Evolutionary conservation across 495 filamentous ascomycete species (phyloP).

Genomic region (Talaromyces liani): DNA sequence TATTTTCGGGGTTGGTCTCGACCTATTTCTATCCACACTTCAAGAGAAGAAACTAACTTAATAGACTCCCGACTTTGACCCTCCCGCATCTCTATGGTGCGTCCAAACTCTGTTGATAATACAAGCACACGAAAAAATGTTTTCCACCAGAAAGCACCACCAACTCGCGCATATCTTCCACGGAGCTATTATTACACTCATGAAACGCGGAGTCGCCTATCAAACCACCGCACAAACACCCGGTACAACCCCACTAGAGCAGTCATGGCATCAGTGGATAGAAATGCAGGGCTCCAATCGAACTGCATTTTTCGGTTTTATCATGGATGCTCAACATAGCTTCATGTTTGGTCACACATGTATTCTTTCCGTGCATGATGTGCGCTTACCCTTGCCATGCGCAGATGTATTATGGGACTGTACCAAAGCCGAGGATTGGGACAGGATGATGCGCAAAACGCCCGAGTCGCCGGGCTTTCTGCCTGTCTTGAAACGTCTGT

Average conservation of each 20-base stretch:
- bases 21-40: too few species aligned
- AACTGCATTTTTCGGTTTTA: slow-evolving; percentile 16
- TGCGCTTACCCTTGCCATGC: slow-evolving; percentile 14
- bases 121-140: slow-evolving; percentile 14
- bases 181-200: slow-evolving; percentile 14
- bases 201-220: slow-evolving; percentile 10
- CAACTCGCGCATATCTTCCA: slow-evolving; percentile 17
- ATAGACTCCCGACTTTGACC: slow-evolving; percentile 9
- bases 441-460: slow-evolving; percentile 10
- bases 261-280: slow-evolving; percentile 14
- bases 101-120: slow-evolving; percentile 13
- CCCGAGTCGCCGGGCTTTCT: slow-evolving; percentile 9
- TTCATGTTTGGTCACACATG: slow-evolving; percentile 15
- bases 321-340: slow-evolving; percentile 18
- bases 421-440: slow-evolving; percentile 5
- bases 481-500: slow-evolving; percentile 3
- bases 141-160: slow-evolving; percentile 14
- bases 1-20: not conserved
- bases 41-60: not conserved
- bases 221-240: not conserved
- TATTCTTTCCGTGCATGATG: slow-evolving; percentile 14
- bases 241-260: slow-evolving; percentile 1
- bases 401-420: slow-evolving; percentile 15
- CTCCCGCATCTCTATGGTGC: slow-evolving; percentile 12
- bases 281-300: slow-evolving; percentile 12